A percentile compares a stretch with the other conserved stretches of the same genome.
Conservation (phyloP, 2,329 filamentous ascomycete species). For the Salinomyces thailandicus region DNA sequence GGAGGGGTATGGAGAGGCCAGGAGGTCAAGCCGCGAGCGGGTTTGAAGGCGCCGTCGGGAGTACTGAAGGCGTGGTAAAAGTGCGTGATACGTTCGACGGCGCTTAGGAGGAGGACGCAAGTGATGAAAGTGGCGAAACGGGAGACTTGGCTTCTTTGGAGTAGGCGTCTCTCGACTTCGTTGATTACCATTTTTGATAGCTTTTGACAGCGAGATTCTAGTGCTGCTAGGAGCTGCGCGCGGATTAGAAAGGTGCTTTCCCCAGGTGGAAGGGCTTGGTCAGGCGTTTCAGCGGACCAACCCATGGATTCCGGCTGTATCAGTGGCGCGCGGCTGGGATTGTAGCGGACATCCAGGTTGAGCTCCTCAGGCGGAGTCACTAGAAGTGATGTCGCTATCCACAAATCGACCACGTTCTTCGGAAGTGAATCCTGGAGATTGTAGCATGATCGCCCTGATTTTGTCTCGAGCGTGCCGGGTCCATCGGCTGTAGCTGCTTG, state of each 20-base stretch:
- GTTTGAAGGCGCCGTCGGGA: background rate
- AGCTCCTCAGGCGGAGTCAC: slow-evolving; percentile 32
- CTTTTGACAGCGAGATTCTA: slow-evolving; percentile 44
- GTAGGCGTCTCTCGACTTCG: slow-evolving; percentile 49
- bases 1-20: slow-evolving; percentile 48
- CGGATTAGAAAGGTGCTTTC: slow-evolving; percentile 39
- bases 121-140: slow-evolving; percentile 51
- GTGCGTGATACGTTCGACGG: slow-evolving; percentile 50
- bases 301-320: background rate
- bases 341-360: slow-evolving; percentile 40
- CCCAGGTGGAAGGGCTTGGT: background rate
- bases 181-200: slow-evolving; percentile 47
- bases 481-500: slow-evolving; percentile 8
- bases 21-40: background rate
- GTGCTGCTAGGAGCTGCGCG: slow-evolving; percentile 44
- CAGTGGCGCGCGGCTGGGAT: slow-evolving; percentile 19
- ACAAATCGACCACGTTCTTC: slow-evolving; percentile 44
- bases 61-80: slow-evolving; percentile 32
- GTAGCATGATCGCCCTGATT: slow-evolving; percentile 13
- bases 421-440: slow-evolving; percentile 36
- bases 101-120: slow-evolving; percentile 47
- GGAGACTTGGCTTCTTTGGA: slow-evolving; percentile 47
- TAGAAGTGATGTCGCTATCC: slow-evolving; percentile 46
- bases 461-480: background rate
- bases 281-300: background rate